Evolutionary conservation across 2,329 filamentous ascomycete species (phyloP), one percentile per base, ranked within the genome.

Genomic region (Colletotrichum horii): DNA sequence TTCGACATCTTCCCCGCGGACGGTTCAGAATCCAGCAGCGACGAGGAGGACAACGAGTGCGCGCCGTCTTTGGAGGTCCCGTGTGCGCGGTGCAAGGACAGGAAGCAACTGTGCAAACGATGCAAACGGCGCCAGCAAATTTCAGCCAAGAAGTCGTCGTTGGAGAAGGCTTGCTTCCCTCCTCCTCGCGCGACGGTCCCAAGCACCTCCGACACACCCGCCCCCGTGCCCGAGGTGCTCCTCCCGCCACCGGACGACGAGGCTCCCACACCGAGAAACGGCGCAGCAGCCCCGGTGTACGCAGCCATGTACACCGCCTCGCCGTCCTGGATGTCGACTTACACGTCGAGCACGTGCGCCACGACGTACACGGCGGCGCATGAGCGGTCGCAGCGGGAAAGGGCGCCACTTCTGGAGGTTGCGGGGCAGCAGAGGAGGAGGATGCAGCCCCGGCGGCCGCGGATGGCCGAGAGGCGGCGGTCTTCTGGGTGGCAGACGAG

Each of bases 261-360:
- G 16, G 0, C n/a, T 16, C 24, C 38, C 2, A 48, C 67, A 26
- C n/a, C 30, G 6, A 30, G 2, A 32, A 32, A 32, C 26, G 38
- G 38, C 5, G 38, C 38, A 1, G 28, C 15, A 22, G 28, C n/a
- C 38, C 71, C 72, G 4, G 36, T 55, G 7, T 75, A 60, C 24
- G 68, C 72, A 8, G 12, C 71, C 15, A 58, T 48, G n/a, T 74
- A 74, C 43, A 61, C 72, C 7, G 58, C 43, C 19, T 74, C 68
- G 15, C 72, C 72, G 34, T 74, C 68, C 16, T 71, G 72, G 72
- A 71, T 74, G 72, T 74, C 72, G 22, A 74, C 72, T 36, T 74
- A 66, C 15, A 61, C 72, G 6, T 75, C 72, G 7, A 71, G 68
- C 4, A 75, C 72, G 8, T 22, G 60, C 60, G 68, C 72, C 19